Conservation (phyloP, 2,329 filamentous ascomycete species). For the Trichophyton mentagrophytes region DNA sequence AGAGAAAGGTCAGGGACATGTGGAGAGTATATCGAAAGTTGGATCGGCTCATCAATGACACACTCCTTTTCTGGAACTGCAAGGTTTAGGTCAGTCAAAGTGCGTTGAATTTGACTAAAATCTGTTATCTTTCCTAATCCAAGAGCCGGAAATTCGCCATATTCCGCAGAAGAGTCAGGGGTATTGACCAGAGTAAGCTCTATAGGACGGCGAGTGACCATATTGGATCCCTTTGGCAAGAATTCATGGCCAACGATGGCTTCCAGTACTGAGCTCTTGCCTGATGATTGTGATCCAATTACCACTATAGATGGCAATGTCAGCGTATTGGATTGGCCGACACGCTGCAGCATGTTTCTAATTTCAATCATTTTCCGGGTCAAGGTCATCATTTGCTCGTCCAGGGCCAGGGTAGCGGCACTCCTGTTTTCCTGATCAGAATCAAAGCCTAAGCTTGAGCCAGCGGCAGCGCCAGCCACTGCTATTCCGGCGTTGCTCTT, state of each 20-base stretch:
- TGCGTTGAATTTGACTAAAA: constrained; percentile 75
- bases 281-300: constrained; percentile 94
- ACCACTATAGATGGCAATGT: constrained; percentile 96
- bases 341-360: constrained; percentile 73
- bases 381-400: constrained; percentile 98
- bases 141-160: constrained; percentile 89
- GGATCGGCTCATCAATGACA: constrained; percentile 92
- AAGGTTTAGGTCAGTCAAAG: constrained; percentile 84
- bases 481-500: constrained; percentile 44
- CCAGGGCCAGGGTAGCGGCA: constrained; percentile 56
- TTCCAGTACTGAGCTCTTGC: constrained; percentile 93
- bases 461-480: constrained; percentile 55
- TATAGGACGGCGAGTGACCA: constrained; percentile 93
- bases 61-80: constrained; percentile 84
- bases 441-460: constrained; percentile 67
- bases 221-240: constrained; percentile 92
- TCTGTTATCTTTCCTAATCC: constrained; percentile 82
- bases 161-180: constrained; percentile 72
- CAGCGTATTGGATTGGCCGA: constrained; percentile 80
- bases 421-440: constrained; percentile 43
- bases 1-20: constrained; percentile 90
- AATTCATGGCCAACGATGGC: constrained; percentile 97
- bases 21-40: constrained; percentile 87
- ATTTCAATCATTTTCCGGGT: constrained; percentile 99
- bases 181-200: constrained; percentile 95